Evolutionary conservation across 345 rosid genomes (phyloP).

Genomic region (Eutrema yunnanense): DNA sequence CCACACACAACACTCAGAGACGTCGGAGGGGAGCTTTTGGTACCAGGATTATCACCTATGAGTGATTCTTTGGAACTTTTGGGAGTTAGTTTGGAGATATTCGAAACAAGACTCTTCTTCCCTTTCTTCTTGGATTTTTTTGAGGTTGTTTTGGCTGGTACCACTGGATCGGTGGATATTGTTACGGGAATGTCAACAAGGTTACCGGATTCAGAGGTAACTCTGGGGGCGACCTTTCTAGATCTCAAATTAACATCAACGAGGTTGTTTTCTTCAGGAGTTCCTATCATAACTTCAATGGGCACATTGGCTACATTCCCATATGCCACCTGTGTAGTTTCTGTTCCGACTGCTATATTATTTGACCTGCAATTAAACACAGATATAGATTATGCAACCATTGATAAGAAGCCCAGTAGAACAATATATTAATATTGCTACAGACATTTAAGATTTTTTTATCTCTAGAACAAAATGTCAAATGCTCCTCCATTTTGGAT

Average conservation of each 20-base stretch:
- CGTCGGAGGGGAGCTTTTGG: slow-evolving; percentile 2
- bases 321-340: slow-evolving; percentile 22
- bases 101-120: slow-evolving; percentile 20
- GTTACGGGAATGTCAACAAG: slow-evolving; percentile 26
- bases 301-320: slow-evolving; percentile 29
- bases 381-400: neutral
- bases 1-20: slow-evolving; percentile 24
- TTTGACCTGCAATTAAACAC: slow-evolving; percentile 37
- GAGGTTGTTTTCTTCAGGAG: slow-evolving; percentile 9
- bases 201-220: slow-evolving; percentile 17
- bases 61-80: slow-evolving; percentile 11
- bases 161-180: slow-evolving; percentile 14
- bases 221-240: slow-evolving; percentile 9
- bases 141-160: slow-evolving; percentile 21
- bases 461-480: neutral
- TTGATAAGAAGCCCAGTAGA: too few species aligned
- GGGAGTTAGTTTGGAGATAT: slow-evolving; percentile 19
- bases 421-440: too few species aligned
- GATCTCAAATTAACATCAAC: slow-evolving; percentile 8
- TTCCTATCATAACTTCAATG: slow-evolving; percentile 18
- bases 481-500: neutral
- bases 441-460: neutral
- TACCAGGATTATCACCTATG: neutral
- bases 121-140: slow-evolving; percentile 21
- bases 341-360: slow-evolving; percentile 42